phyloP scores from a whole-genome alignment of 2,329 filamentous ascomycete genomes.

The Ceratocystis papillata region DNA sequence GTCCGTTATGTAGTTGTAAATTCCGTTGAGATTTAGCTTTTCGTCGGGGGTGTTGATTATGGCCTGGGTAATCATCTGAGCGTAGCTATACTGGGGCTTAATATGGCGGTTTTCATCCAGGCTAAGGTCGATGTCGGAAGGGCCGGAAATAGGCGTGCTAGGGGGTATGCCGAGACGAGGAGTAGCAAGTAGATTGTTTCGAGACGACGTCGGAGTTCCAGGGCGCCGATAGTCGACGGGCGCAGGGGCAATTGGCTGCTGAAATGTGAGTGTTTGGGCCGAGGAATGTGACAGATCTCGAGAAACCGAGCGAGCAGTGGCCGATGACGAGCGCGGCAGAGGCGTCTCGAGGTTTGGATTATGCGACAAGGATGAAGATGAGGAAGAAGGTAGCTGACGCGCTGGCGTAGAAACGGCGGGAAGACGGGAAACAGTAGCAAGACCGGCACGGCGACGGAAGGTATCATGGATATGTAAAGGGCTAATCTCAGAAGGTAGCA shows the following conservation, averaged over 20 bases:
- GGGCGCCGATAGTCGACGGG: slow-evolving; percentile 51
- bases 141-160: slow-evolving; percentile 28
- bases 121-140: slow-evolving; percentile 59
- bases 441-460: slow-evolving; percentile 58
- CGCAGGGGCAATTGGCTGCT: slow-evolving; percentile 47
- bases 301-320: slow-evolving; percentile 13
- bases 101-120: slow-evolving; percentile 77
- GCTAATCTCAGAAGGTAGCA: slow-evolving; percentile 64
- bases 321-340: slow-evolving; percentile 21
- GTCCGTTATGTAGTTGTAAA: slow-evolving; percentile 85
- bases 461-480: slow-evolving; percentile 56
- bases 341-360: slow-evolving; percentile 24
- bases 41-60: slow-evolving; percentile 79
- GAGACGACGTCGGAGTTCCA: slow-evolving; percentile 43
- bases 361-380: slow-evolving; percentile 21
- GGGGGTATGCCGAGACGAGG: slow-evolving; percentile 18
- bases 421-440: slow-evolving; percentile 25
- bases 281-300: slow-evolving; percentile 24
- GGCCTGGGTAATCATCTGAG: slow-evolving; percentile 91
- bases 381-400: slow-evolving; percentile 16
- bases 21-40: slow-evolving; percentile 81
- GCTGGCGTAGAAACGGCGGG: slow-evolving; percentile 18
- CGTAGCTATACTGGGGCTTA: slow-evolving; percentile 93
- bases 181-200: slow-evolving; percentile 15
- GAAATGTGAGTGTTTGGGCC: slow-evolving; percentile 25